These are phyloP conservation scores for Amorphotheca resinae DNA, from an alignment of 495 filamentous ascomycete genomes.

Conservation along the genomic window DNA sequence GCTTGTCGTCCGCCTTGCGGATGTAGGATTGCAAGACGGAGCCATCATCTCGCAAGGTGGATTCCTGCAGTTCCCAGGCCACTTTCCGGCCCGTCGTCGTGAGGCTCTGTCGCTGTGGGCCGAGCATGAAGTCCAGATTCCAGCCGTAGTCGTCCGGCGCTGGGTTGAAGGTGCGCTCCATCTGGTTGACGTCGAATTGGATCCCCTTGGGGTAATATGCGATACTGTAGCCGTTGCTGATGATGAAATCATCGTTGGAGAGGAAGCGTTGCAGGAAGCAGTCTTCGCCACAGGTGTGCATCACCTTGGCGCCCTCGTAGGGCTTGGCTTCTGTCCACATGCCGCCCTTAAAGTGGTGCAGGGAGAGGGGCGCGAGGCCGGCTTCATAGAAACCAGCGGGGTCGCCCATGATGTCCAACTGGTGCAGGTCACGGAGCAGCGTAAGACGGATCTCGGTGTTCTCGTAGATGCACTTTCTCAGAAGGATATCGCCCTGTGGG, in stretches of 20 bases:
- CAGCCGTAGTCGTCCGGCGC: conserved; percentile 28
- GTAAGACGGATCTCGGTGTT: conserved; percentile 38
- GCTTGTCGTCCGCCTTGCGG: conserved; percentile 31
- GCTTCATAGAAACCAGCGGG: conserved; percentile 20
- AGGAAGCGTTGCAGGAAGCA: conserved; percentile 20
- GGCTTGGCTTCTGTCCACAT: conserved; percentile 14
- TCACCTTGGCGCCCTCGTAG: conserved; percentile 15
- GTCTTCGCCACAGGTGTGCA: conserved; percentile 15
- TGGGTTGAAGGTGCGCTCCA: conserved; percentile 16
- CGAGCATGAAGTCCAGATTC: conserved; percentile 38
- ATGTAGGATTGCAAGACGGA: conserved; percentile 35
- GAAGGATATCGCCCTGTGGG: conserved; percentile 31
- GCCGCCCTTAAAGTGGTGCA: conserved; percentile 22
- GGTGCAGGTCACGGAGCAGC: conserved; percentile 36
- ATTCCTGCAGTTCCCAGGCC: conserved; percentile 40
- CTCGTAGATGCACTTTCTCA: conserved; percentile 36
- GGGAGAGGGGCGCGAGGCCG: conserved; percentile 14
- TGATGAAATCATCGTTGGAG: conserved; percentile 19
- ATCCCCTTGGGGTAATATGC: conserved; percentile 20
- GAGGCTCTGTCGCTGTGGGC: conserved; percentile 34
- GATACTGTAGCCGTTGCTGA: conserved; percentile 18
- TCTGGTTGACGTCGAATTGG: conserved; percentile 18
- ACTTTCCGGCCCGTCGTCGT: conserved; percentile 37
- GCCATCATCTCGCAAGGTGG: conserved; percentile 28
- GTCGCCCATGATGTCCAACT: conserved; percentile 19